Evolutionary conservation across 1,284 basidiomycete genomes (phyloP), one percentile per base, ranked within the genome.

Genomic region (Pascua guehoae): DNA sequence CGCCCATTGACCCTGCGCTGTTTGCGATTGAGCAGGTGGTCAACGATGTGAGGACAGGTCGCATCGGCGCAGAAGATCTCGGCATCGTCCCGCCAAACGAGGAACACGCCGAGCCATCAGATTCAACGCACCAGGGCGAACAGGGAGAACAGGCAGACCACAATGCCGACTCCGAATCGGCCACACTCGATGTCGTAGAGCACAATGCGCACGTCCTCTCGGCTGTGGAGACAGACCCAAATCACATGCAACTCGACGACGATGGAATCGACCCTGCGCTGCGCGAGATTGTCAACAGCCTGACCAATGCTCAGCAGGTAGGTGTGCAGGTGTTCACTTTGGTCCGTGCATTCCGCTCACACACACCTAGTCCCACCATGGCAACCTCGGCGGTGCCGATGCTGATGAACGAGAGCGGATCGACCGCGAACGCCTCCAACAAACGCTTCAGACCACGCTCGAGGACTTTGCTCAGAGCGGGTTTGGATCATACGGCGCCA

Each of bases 181-280:
- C 15, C 40, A 36, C 8, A 11, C 16, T 48, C n/a, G 47, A 48
- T n/a, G 16, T 37, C 32, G 42, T 44, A 11, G 10, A 16, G 42
- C 42, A 44, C 42, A 10, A 15, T 17, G 15, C 49, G 10, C 56
- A 52, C 24, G 39, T 52, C 12, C 46, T 38, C 5, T 15, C 49
- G 41, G 50, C 48, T 17, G 38, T 40, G 14, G 5, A 37, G 47
- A 12, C n/a, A 10, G 38, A 49, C 47, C 16, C 18, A 4, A 17
- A 44, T 8, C 51, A 58, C 5, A 51, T 57, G n/a, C 47, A 47
- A 45, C 42, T 66, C 36, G 70, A 69, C 36, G 61, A 63, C 46
- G 71, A 68, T 18, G 71, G 68, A n/a, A 70, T 73, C 43, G 73
- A 75, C 57, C 73, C 73, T 11, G 70, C 72, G 4, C 61, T 73